Base-by-base conservation (phyloP, 2,329 filamentous ascomycete species). In the Colletotrichum shisoi region DNA sequence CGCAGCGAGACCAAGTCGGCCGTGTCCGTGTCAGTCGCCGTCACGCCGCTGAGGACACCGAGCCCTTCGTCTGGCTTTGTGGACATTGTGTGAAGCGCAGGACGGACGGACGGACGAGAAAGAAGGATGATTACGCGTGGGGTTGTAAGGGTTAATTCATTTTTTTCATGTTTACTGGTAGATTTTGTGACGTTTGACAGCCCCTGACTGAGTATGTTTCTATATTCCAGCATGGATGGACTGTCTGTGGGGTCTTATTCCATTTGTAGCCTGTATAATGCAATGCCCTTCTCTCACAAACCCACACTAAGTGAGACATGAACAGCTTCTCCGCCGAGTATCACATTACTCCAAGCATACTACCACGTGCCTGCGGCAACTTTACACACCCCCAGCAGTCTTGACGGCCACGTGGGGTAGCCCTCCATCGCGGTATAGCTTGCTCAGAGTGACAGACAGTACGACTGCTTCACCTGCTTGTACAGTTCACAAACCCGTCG, bases 11-110 rank as follows among this genome's bases (percentile, higher is more conserved):
- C 31, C 4, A 64, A 61, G 42, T 11, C 44, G 11, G 48, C 11
- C 15, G 3, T 44, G 1, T 49, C 46, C 21, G 27, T 49, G 15
- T 12, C 48, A 1, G 7, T 40, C 3, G 21, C 48, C 3, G 17
- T 9, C 9, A 34, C 39, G 11, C 57, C 49, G 17, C 24, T 57
- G 34, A 37, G 37, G 12, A 46, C 42, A 19, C 42, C 57, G 4
- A 65, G 62, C 15, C 62, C 34, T 12, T 42, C 45, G 9, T 48
- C 46, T 7, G 31, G 61, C 12, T 1, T 21, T 21, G n/a, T 21
- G 2, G 42, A 6, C 17, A n/a, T 42, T n/a, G 21, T 2, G 13
- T 40, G 52, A 56, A 13, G 21, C 21, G 8, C 5, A 4, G 2
- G 7, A 17, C 12, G 11, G 7, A 21, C 11, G 17, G 13, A 21